Conservation (phyloP, 2,329 filamentous ascomycete genomes). For the Ploettnerulaceae sp. region DNA sequence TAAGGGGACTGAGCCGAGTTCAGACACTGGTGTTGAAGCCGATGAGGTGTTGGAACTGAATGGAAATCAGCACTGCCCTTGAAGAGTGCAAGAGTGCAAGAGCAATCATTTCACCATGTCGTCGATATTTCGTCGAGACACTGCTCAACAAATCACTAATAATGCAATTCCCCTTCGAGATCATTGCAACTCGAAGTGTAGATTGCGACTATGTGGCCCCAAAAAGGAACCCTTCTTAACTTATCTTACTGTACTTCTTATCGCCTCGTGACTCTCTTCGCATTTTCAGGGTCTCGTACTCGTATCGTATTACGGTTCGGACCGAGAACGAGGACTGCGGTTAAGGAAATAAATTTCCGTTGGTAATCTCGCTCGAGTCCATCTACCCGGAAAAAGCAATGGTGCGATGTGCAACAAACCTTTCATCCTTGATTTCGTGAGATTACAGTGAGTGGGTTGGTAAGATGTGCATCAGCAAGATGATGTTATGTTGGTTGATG, state of each 20-base stretch:
- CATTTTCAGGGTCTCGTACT: background rate
- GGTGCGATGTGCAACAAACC: conserved; percentile 11
- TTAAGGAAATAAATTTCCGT: background rate
- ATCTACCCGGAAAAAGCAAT: conserved; percentile 13
- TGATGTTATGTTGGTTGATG: too few species aligned
- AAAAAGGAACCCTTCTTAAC: background rate
- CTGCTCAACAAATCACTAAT: background rate
- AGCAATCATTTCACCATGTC: background rate
- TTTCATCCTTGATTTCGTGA: background rate
- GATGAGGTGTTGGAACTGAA: background rate
- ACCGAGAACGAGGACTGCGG: background rate
- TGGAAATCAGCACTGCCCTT: background rate
- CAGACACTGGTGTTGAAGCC: background rate
- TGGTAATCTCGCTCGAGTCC: too few species aligned
- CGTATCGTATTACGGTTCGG: background rate
- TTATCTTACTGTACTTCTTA: background rate
- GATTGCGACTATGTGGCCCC: background rate
- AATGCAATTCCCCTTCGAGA: background rate
- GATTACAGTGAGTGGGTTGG: background rate
- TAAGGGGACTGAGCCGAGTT: background rate
- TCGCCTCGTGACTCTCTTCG: background rate
- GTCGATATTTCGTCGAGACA: background rate
- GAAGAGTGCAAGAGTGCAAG: background rate
- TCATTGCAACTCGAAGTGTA: conserved; percentile 4
- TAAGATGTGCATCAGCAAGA: too few species aligned